Evolutionary conservation across 495 filamentous ascomycete species (phyloP).

Genomic region (Penicillium angulare): DNA sequence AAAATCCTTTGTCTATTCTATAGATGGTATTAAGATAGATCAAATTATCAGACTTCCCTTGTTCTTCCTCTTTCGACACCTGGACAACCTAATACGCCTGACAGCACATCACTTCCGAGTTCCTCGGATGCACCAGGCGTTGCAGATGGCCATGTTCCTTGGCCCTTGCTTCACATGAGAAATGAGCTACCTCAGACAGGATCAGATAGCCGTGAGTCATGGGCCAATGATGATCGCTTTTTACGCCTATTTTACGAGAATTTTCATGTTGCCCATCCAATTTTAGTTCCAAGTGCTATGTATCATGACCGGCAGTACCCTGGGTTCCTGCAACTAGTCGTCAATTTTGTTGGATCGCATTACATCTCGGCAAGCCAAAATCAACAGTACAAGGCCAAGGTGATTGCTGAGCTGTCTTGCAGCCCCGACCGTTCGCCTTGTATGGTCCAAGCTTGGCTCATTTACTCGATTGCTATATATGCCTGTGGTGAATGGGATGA

Average conservation of each 20-base stretch:
- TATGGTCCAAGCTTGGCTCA: conserved; percentile 39
- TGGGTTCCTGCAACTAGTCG: conserved; percentile 32
- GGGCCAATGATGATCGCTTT: conserved; percentile 32
- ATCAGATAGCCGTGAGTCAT: conserved; percentile 13
- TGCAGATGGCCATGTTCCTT: conserved; percentile 20
- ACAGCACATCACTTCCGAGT: conserved; percentile 16
- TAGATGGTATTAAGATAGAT: too few species aligned
- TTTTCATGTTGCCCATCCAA: conserved; percentile 41
- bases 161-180: conserved; percentile 20
- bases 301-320: conserved; percentile 40
- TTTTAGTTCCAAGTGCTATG: conserved; percentile 30
- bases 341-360: conserved; percentile 40
- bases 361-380: conserved; percentile 26
- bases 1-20: conserved; percentile 2
- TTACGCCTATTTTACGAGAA: conserved; percentile 39
- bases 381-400: conserved; percentile 24
- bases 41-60: conserved; percentile 7
- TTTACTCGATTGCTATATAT: conserved; percentile 37
- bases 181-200: conserved; percentile 11
- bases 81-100: conserved; percentile 16
- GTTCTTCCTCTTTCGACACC: conserved; percentile 1
- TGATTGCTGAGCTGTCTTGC: conserved; percentile 24
- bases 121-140: conserved; percentile 9
- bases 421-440: conserved; percentile 28
- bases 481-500: conserved; percentile 34